Evolutionary conservation across 495 filamentous ascomycete genomes (phyloP).

Genomic region (Aspergillus funiculosus): DNA sequence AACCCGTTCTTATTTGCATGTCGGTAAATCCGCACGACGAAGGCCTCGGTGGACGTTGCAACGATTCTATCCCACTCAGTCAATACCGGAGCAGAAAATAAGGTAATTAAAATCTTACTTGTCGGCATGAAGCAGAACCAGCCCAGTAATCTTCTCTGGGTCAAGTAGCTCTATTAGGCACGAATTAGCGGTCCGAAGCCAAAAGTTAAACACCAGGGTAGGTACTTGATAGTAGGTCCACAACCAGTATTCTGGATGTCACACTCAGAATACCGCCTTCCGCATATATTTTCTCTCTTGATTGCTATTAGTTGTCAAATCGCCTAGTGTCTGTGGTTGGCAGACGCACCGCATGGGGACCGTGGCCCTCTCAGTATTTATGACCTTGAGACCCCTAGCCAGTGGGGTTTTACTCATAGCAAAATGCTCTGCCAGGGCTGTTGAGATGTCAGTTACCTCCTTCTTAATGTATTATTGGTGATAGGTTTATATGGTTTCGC

Average conservation of each 20-base stretch:
- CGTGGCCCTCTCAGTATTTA: slow-evolving; percentile 90
- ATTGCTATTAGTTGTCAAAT: slow-evolving; percentile 16
- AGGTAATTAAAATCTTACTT: slow-evolving; percentile 33
- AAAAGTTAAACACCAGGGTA: not conserved
- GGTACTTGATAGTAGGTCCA: slow-evolving; percentile 77
- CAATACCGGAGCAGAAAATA: not conserved
- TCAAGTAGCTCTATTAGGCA: slow-evolving; percentile 54
- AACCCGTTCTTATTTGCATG: slow-evolving; percentile 91
- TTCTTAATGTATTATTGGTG: not conserved
- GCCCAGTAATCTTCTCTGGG: slow-evolving; percentile 78
- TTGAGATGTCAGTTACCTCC: slow-evolving; percentile 2
- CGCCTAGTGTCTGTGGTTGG: not conserved
- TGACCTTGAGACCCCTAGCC: slow-evolving; percentile 78
- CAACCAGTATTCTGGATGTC: slow-evolving; percentile 89
- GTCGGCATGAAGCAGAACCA: slow-evolving; percentile 87
- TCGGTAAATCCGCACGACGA: slow-evolving; percentile 88
- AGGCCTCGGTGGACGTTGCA: slow-evolving; percentile 88
- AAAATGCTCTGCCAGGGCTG: slow-evolving; percentile 85
- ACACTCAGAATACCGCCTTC: slow-evolving; percentile 91
- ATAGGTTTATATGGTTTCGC: not conserved
- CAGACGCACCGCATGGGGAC: slow-evolving; percentile 58
- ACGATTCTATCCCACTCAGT: slow-evolving; percentile 49
- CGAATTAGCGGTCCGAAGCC: slow-evolving; percentile 18
- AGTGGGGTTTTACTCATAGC: slow-evolving; percentile 71
- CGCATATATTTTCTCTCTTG: slow-evolving; percentile 80